Percentiles rank a stretch among this genome's conserved stretches.
phyloP scores from a whole-genome alignment of 2,329 filamentous ascomycete species.

The Ascochyta pisi region DNA sequence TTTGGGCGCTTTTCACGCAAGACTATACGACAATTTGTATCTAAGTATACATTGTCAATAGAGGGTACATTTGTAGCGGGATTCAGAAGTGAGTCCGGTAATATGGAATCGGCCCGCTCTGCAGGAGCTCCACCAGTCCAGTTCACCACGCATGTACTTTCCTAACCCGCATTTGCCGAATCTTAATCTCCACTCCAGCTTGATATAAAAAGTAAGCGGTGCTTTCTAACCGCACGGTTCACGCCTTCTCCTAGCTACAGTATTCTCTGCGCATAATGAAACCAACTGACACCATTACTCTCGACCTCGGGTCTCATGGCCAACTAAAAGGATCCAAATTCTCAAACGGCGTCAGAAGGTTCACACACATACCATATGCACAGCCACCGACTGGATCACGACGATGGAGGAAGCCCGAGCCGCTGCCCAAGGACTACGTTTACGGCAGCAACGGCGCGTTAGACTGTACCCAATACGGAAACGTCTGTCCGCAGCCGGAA shows the following conservation, averaged over 20 bases:
- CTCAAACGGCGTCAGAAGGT: slow-evolving; percentile 11
- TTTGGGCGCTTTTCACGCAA: background rate
- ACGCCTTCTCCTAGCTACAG: background rate
- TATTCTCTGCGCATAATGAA: background rate
- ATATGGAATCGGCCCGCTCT: slow-evolving; percentile 4
- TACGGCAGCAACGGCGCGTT: slow-evolving; percentile 6
- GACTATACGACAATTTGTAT: background rate
- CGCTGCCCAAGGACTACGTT: slow-evolving; percentile 4
- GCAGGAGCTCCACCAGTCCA: background rate
- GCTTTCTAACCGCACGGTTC: background rate
- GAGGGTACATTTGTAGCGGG: background rate
- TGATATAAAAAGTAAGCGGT: background rate
- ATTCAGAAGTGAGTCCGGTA: slow-evolving; percentile 3
- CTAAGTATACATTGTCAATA: too few species aligned
- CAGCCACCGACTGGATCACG: slow-evolving; percentile 2
- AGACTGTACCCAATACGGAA: slow-evolving; percentile 12
- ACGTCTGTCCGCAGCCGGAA: slow-evolving; percentile 11
- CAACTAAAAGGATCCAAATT: slow-evolving; percentile 1
- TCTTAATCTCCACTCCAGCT: background rate
- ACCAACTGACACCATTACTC: slow-evolving; percentile 1
- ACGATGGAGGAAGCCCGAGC: slow-evolving; percentile 11
- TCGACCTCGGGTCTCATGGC: slow-evolving; percentile 12
- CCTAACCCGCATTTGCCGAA: background rate
- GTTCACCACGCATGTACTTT: background rate
- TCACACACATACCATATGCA: slow-evolving; percentile 12